Conservation (phyloP, 495 filamentous ascomycete genomes). For the Penicillium pancosmium region DNA sequence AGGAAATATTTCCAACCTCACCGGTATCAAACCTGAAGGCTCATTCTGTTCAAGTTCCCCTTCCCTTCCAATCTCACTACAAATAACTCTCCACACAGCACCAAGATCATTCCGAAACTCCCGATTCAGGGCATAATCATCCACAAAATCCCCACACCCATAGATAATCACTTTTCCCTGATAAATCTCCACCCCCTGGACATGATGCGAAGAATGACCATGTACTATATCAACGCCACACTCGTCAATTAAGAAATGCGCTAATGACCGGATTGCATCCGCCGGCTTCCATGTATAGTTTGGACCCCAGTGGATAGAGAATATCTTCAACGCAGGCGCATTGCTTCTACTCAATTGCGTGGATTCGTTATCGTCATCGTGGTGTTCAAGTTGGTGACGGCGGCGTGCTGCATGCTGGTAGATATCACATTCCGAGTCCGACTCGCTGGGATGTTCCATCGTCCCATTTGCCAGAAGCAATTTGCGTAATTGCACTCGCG, state of each 20-base stretch:
- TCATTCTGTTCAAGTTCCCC: not conserved
- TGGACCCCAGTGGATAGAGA: constrained; percentile 48
- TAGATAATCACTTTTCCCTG: constrained; percentile 43
- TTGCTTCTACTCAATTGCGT: not conserved
- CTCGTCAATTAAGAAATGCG: constrained; percentile 48
- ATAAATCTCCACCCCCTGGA: constrained; percentile 46
- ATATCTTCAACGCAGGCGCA: constrained; percentile 35
- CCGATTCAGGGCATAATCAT: constrained; percentile 42
- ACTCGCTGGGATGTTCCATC: not conserved
- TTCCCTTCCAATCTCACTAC: constrained; percentile 9
- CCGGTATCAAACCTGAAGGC: constrained; percentile 13
- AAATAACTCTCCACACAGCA: constrained; percentile 42
- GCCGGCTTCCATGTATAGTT: constrained; percentile 43
- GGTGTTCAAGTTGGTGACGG: not conserved
- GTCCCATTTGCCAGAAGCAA: constrained; percentile 16
- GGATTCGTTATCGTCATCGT: not conserved
- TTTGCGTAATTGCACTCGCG: constrained; percentile 22
- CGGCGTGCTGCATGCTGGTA: not conserved
- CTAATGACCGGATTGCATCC: constrained; percentile 30
- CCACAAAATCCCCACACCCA: constrained; percentile 49
- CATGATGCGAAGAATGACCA: constrained; percentile 48
- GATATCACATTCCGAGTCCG: not conserved
- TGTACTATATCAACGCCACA: constrained; percentile 49
- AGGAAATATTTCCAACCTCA: constrained; percentile 36
- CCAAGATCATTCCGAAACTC: constrained; percentile 45